A percentile compares a stretch with the other conserved stretches of the same genome.
phyloP scores from a whole-genome alignment of 2,329 filamentous ascomycete genomes.

The Diplocarpon rosae region DNA sequence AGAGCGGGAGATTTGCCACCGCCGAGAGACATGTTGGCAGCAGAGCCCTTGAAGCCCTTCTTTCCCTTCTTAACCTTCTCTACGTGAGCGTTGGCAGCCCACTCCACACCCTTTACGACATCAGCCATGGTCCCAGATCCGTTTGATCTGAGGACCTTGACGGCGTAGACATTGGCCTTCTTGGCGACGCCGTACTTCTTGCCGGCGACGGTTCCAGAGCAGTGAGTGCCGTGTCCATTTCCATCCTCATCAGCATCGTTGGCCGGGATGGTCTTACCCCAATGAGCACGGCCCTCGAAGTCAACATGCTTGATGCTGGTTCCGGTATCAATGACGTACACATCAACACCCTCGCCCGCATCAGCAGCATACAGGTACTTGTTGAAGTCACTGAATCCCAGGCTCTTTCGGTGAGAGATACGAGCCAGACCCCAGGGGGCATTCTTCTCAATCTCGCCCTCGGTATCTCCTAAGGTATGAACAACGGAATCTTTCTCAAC shows the following conservation, averaged over 20 bases:
- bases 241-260: slow-evolving; percentile 84
- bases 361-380: slow-evolving; percentile 90
- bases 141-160: slow-evolving; percentile 97
- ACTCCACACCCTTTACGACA: slow-evolving; percentile 97
- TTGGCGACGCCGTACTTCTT: slow-evolving; percentile 99
- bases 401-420: slow-evolving; percentile 83
- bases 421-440: slow-evolving; percentile 98
- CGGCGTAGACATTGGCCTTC: slow-evolving; percentile 92
- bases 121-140: slow-evolving; percentile 98
- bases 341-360: slow-evolving; percentile 94
- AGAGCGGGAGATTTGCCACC: slow-evolving; percentile 92
- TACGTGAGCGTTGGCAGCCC: slow-evolving; percentile 69
- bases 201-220: slow-evolving; percentile 93
- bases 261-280: slow-evolving; percentile 90
- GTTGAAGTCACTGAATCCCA: slow-evolving; percentile 91
- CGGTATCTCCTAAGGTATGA: slow-evolving; percentile 56
- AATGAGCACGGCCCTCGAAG: slow-evolving; percentile 89
- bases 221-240: slow-evolving; percentile 98
- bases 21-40: slow-evolving; percentile 98
- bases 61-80: slow-evolving; percentile 71
- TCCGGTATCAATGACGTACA: slow-evolving; percentile 97
- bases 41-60: slow-evolving; percentile 97
- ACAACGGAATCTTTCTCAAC: slow-evolving; percentile 93
- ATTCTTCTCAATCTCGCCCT: slow-evolving; percentile 68
- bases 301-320: slow-evolving; percentile 91